These are phyloP conservation scores for Nadsonia fulvescens DNA, from an alignment of 805 yeast genomes.

Conservation along the genomic window DNA sequence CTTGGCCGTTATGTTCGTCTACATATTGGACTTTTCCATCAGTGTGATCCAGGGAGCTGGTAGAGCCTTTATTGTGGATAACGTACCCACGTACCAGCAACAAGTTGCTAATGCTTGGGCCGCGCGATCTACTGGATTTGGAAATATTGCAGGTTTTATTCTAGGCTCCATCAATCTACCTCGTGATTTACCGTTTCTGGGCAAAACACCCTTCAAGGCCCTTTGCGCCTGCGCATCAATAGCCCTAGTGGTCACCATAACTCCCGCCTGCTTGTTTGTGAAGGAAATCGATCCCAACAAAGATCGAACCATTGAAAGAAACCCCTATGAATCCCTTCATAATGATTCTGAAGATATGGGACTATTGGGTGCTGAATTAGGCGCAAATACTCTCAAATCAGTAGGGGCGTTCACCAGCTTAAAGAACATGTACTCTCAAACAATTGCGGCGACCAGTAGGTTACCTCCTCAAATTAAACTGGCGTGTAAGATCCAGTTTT, in stretches of 20 bases:
- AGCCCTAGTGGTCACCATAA: constrained; percentile 24
- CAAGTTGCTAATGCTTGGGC: constrained; percentile 52
- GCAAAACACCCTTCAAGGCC: constrained; percentile 34
- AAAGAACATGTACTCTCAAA: constrained; percentile 5
- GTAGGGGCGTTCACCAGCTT: constrained; percentile 1
- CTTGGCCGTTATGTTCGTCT: constrained; percentile 32
- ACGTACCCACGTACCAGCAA: constrained; percentile 37
- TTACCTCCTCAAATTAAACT: constrained; percentile 32
- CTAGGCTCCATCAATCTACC: constrained; percentile 32
- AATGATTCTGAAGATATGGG: not conserved
- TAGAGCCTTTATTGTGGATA: constrained; percentile 48
- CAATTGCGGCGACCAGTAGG: constrained; percentile 7
- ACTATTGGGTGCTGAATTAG: not conserved
- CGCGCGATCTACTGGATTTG: constrained; percentile 42
- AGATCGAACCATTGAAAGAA: too few species aligned
- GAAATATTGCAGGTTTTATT: constrained; percentile 39
- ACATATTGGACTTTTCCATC: constrained; percentile 38
- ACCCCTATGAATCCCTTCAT: not conserved
- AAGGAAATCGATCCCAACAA: constrained; percentile 22
- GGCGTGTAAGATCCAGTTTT: constrained; percentile 39
- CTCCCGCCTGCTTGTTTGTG: constrained; percentile 25
- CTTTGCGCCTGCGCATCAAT: constrained; percentile 27
- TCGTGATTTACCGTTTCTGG: constrained; percentile 22
- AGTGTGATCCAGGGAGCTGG: constrained; percentile 45
- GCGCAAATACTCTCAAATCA: not conserved